Base-by-base conservation (phyloP, 192 early-diverging fungal species). In the Mortierella hygrophila region DNA sequence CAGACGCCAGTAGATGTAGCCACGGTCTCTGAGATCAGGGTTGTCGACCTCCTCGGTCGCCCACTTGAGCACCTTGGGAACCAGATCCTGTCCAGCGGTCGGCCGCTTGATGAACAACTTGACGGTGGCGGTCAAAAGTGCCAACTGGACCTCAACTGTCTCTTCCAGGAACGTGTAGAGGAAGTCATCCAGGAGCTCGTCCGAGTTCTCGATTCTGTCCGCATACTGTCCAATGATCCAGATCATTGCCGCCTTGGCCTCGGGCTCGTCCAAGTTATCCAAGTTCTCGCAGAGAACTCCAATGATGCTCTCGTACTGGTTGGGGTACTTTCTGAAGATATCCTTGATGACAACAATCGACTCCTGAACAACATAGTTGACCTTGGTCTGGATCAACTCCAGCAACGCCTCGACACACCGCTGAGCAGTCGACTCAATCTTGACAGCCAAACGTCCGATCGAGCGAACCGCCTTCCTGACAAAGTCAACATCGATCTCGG, bases 171-270 rank as follows among this genome's bases (percentile, higher is more conserved):
- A 98, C 7, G 92, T 94, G 60, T 97, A 97, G 41, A 99, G 82
- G 88, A 99, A 99, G 71, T 91, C 92, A 15, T 93, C 95, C 52
- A 99, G 89, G 29, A 99, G 88, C 73, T 95, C 96, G 89, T 97
- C 95, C 7, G 99, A 95, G 88, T 99, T 99, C 68, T 98, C 98
- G 80, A 99, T 99, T 42, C 98, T 90, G 83, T 98, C 97, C 10
- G 98, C 95, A 85, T 99, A 99, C 89, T 99, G 97, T 2, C 99
- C 99, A 86, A 99, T 95, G 74, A 99, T 99, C 99, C 99, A 99
- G 72, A 99, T 97, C 95, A 99, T 96, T n/a, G 97, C 96, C 4
- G 97, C 95, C 85, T 97, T 98, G 41, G 99, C 98, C 86, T 99
- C 99, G 26, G 99, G 95, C 82, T 98, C 97, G 90, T 99, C 99